A percentile compares a stretch with the other conserved stretches of the same genome.
These are phyloP conservation scores for Endoconidiophora polonica DNA, from an alignment of 2,329 filamentous ascomycete species.

Conservation along the genomic window DNA sequence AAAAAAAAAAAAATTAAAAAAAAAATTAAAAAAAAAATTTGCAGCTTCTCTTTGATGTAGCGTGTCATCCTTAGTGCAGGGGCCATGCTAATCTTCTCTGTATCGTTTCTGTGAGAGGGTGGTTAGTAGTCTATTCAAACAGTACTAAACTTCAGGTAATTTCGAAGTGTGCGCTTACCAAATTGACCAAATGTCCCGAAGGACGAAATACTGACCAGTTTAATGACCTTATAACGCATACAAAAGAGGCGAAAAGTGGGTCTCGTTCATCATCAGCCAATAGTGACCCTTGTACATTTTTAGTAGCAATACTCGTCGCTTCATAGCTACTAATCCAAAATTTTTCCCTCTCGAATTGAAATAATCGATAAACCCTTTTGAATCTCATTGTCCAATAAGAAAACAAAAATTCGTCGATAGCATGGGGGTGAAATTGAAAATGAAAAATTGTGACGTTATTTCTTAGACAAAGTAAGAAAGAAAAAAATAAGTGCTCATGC, in stretches of 20 bases:
- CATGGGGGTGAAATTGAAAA: too few species aligned
- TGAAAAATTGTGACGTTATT: too few species aligned
- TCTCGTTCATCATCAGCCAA: not conserved
- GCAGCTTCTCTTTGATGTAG: conserved; percentile 63
- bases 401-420: too few species aligned
- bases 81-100: conserved; percentile 74
- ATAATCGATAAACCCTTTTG: too few species aligned
- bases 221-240: conserved; percentile 3
- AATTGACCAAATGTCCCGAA: conserved; percentile 15
- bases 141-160: not conserved
- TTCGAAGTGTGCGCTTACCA: conserved; percentile 8
- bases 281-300: too few species aligned
- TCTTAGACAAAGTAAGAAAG: too few species aligned
- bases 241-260: not conserved
- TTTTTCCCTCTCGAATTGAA: too few species aligned
- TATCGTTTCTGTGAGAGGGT: conserved; percentile 17
- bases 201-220: conserved; percentile 1
- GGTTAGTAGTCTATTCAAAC: conserved; percentile 1
- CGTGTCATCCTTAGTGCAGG: conserved; percentile 89
- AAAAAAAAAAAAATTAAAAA: not conserved
- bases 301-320: too few species aligned
- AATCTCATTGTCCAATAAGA: too few species aligned
- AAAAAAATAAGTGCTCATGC: too few species aligned
- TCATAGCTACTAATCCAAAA: too few species aligned
- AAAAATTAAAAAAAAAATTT: conserved; percentile 13